Evolutionary conservation across 1,284 basidiomycete genomes (phyloP).

Genomic region (Phellopilus nigrolimitatus): DNA sequence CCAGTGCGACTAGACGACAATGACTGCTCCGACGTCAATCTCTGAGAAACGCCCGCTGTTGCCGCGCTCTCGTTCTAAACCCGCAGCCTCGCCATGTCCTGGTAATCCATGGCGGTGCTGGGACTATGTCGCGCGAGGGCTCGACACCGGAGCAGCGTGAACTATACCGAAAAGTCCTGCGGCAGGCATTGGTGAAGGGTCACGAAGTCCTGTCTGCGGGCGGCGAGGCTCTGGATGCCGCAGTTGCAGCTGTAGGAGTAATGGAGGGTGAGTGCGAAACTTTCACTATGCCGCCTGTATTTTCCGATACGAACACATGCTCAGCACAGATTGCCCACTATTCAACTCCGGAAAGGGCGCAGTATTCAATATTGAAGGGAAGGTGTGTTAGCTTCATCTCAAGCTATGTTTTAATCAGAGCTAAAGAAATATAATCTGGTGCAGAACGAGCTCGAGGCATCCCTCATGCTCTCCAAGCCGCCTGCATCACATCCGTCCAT

Average conservation of each 20-base stretch:
- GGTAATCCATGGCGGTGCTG: constrained; percentile 78
- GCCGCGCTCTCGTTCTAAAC: constrained; percentile 4
- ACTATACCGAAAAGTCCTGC: constrained; percentile 53
- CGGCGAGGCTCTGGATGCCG: constrained; percentile 81
- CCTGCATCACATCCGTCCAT: constrained; percentile 59
- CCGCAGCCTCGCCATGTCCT: constrained; percentile 35
- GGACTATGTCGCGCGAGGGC: constrained; percentile 52
- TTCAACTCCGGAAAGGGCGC: constrained; percentile 79
- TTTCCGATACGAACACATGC: background rate
- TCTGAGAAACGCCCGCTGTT: constrained; percentile 18
- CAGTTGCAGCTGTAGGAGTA: constrained; percentile 63
- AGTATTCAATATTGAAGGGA: constrained; percentile 74
- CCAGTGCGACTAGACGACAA: too few species aligned
- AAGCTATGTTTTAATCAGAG: constrained; percentile 1
- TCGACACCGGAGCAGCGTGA: constrained; percentile 61
- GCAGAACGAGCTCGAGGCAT: constrained; percentile 77
- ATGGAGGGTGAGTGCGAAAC: constrained; percentile 57
- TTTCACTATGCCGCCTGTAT: background rate
- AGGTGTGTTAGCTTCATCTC: constrained; percentile 38
- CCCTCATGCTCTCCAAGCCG: constrained; percentile 73
- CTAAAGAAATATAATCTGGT: background rate
- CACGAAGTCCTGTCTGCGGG: constrained; percentile 57
- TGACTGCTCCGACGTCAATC: too few species aligned
- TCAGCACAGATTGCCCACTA: constrained; percentile 56
- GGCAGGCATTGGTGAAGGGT: constrained; percentile 54